These are phyloP conservation scores for Leccinum pachyderme DNA, from an alignment of 1,284 basidiomycete genomes.

Conservation along the genomic window DNA sequence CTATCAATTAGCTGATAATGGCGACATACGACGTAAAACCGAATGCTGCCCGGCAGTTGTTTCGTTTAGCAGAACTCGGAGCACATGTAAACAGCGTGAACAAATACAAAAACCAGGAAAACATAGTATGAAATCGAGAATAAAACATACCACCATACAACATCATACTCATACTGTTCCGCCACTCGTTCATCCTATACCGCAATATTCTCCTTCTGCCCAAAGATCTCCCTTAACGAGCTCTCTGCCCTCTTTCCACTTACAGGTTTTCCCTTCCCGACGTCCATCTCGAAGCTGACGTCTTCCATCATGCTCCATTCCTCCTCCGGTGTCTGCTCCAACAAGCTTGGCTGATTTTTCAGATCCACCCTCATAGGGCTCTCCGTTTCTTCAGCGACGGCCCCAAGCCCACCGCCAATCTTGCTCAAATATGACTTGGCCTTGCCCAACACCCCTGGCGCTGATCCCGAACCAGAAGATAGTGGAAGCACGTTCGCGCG, in stretches of 20 bases:
- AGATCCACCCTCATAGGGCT: constrained; percentile 53
- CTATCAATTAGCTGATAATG: background rate
- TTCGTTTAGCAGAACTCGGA: background rate
- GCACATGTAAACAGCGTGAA: constrained; percentile 2
- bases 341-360: constrained; percentile 50
- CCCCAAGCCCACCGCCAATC: constrained; percentile 18
- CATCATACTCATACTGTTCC: constrained; percentile 7
- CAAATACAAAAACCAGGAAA: background rate
- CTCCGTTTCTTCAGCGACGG: constrained; percentile 29
- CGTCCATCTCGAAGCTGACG: constrained; percentile 49
- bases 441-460: constrained; percentile 24
- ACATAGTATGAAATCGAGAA: background rate
- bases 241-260: constrained; percentile 13
- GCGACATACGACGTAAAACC: constrained; percentile 3
- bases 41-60: background rate
- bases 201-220: constrained; percentile 27
- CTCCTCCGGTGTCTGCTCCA: constrained; percentile 63
- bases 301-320: constrained; percentile 52
- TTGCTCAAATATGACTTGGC: constrained; percentile 45
- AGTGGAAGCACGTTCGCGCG: constrained; percentile 38
- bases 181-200: constrained; percentile 2
- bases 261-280: constrained; percentile 17
- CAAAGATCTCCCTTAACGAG: constrained; percentile 20
- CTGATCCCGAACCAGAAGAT: constrained; percentile 13
- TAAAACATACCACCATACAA: constrained; percentile 17